These are phyloP conservation scores for Boletus sensibilis DNA, from an alignment of 768 basidiomycete genomes.

Conservation along the genomic window DNA sequence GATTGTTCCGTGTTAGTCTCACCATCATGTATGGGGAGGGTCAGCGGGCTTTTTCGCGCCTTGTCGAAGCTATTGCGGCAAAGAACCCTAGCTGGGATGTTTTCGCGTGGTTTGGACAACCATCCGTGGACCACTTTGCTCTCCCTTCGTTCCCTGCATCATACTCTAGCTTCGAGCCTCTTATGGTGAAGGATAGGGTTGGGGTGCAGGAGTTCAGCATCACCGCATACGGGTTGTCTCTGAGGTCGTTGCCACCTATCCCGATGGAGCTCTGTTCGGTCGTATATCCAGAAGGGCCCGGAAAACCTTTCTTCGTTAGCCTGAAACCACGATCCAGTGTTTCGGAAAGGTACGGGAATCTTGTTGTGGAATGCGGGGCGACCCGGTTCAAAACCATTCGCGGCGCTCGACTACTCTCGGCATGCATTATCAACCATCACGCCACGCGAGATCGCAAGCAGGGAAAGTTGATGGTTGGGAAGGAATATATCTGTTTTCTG, in stretches of 20 bases:
- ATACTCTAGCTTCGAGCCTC: constrained; percentile 5
- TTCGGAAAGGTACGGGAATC: not conserved
- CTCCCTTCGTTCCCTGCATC: constrained; percentile 15
- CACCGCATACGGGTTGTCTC: not conserved
- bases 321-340: not conserved
- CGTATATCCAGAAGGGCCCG: not conserved
- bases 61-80: constrained; percentile 9
- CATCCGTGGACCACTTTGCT: constrained; percentile 9
- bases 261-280: not conserved
- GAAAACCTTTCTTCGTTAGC: not conserved
- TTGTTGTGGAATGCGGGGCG: constrained; percentile 7
- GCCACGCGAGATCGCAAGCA: not conserved
- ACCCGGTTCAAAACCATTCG: constrained; percentile 1
- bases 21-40: constrained; percentile 25
- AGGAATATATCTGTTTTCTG: constrained; percentile 6
- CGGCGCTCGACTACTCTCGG: constrained; percentile 1
- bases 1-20: constrained; percentile 18
- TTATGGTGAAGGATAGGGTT: not conserved
- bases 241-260: constrained; percentile 6
- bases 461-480: constrained; percentile 1
- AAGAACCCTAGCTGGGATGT: constrained; percentile 7
- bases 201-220: constrained; percentile 5
- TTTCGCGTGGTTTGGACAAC: constrained; percentile 15
- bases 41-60: constrained; percentile 16
- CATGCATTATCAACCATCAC: constrained; percentile 7